Base-by-base conservation (phyloP, 176 grass and related monocot species). In the Oryza officinalis region DNA sequence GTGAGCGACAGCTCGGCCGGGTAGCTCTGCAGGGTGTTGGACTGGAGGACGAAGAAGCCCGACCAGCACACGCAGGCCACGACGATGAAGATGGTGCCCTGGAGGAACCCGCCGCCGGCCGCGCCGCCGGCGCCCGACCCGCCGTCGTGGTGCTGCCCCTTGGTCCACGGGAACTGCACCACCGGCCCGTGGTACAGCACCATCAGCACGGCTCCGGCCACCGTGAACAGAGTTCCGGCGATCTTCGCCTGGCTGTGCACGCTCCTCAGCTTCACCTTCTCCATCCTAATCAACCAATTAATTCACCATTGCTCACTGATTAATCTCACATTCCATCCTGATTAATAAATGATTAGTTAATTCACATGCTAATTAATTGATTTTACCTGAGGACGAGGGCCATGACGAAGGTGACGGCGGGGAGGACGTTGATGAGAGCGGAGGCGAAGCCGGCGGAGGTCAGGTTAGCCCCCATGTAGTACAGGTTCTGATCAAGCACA, bases 121-220 rank as follows among this genome's bases (percentile, higher is more conserved):
- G 59, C 14, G 18, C 82, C 47, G 15, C 18, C 14, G 10, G 8
- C 40, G 28, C 47, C 37, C 28, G 47, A n/a, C 1, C 8, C 32
- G 50, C 14, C 3, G 4, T 63, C 44, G 81, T 95, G 87, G 74
- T 85, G 76, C 26, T 69, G 81, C n/a, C 31, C 89, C 77, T 81
- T 94, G 60, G 83, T 74, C 96, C 96, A 99, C 25, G 86, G 87
- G 47, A 99, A 90, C 8, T 79, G 88, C 69, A 99, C 85, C 27
- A 43, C 83, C 1, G 93, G 91, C 8, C 96, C 96, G 67, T 87
- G 88, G 87, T 99, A 99, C 33, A 94, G 25, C 33, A 96, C 87
- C 96, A 99, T 99, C 28, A 99, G 85, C 93, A 99, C 68, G 12
- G 96, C 93, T 17, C 93, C 96, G 25, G 74, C 87, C n/a, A 96